Base-by-base conservation (phyloP, 495 filamentous ascomycete species). In the Trichoderma orchidacearum region DNA sequence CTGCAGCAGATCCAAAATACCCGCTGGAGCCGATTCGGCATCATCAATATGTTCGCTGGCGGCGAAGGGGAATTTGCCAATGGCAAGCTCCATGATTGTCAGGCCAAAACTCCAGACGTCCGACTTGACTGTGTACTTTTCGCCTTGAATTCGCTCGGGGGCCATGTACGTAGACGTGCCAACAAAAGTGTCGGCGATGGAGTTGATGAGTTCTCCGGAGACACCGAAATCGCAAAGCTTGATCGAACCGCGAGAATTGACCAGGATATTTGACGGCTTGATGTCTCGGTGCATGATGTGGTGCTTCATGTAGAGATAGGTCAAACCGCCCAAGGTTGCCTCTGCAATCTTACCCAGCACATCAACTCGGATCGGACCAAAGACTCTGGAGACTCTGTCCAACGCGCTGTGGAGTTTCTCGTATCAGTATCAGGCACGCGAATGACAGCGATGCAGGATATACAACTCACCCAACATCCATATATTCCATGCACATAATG, bases 101-200 rank as follows among this genome's bases (percentile, higher is more conserved):
- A 98, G 72, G n/a, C 94, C 93, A 61, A 97, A 89, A 79, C 89
- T 95, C 93, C 93, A 98, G 3, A 98, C 93, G 62, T 98, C 93
- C 3, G 90, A 96, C 68, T 96, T 96, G 61, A 98, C 92, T 0
- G 92, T 95, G 70, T 98, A 98, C 59, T 89, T 88, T 54, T 90
- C 88, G 30, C 93, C 93, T 65, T 96, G 89, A 59, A 98, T 98
- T 66, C 93, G 84, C 70, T 98, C 93, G 0, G 93, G 93, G 0
- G 93, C 93, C 93, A 98, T 98, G 71, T 97, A 98, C 51, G 93
- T 98, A 5, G 91, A 96, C 6, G 93, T 98, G 27, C 93, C 93
- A 7, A 98, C 93, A 61, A 98, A 98, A 1, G 93, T 98, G 68
- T 96, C 89, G 54, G 93, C 93, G 55, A 98, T 87, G 11, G 92